Conservation (phyloP, 192 early-diverging fungal species). For the Coemansia sp. region DNA sequence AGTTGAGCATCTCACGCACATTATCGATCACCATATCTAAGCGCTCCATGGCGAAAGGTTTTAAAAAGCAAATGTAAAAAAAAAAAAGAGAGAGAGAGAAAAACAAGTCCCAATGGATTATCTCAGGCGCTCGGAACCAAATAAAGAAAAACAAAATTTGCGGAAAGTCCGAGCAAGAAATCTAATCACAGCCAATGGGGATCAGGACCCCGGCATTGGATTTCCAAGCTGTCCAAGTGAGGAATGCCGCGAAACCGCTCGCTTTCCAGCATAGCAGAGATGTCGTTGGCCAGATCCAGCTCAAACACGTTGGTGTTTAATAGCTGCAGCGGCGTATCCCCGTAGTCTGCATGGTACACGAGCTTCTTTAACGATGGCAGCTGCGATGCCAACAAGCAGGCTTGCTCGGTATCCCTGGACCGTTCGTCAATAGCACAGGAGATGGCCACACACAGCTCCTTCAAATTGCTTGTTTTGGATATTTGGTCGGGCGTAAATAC, state of each 20-base stretch:
- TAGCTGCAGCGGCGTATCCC: not conserved
- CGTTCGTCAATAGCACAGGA: not conserved
- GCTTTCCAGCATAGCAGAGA: not conserved
- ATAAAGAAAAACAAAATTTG: too few relatives aligned
- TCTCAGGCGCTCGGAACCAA: too few relatives aligned
- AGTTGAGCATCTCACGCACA: slow-evolving; percentile 36
- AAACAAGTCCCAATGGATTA: not conserved
- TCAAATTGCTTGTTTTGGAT: not conserved
- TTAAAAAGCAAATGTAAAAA: not conserved
- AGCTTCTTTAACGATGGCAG: not conserved
- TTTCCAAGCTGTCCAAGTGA: not conserved
- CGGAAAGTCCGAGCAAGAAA: too few relatives aligned
- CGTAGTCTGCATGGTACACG: not conserved
- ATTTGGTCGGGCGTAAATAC: too few relatives aligned
- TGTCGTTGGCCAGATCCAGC: not conserved
- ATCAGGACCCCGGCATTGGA: not conserved
- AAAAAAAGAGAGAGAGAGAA: not conserved
- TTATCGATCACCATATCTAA: slow-evolving; percentile 8
- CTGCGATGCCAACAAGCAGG: not conserved
- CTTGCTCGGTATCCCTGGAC: not conserved
- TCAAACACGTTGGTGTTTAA: not conserved
- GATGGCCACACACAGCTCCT: not conserved
- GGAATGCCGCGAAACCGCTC: not conserved
- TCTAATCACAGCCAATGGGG: not conserved
- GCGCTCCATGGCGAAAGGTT: too few relatives aligned